Base-by-base conservation (phyloP, 1,284 basidiomycete genomes). In the Papiliotrema fonsecae region DNA sequence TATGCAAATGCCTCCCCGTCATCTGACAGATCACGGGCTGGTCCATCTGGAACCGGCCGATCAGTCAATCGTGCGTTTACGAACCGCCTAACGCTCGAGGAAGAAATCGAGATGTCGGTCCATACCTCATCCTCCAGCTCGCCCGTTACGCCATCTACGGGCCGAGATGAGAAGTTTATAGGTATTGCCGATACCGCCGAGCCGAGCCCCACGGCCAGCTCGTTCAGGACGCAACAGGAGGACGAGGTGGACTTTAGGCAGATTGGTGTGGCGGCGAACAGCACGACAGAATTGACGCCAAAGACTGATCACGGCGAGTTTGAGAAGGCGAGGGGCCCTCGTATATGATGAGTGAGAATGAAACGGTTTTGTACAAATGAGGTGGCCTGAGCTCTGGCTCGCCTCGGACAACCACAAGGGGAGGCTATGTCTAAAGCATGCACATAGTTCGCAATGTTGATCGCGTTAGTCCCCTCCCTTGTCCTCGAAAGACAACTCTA, bases 51-150 rank as follows among this genome's bases (percentile, higher is more conserved):
- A n/a, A n/a, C n/a, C n/a, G n/a, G 46, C 6, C 54, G 49, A 47
- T 22, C 47, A 16, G 38, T 48, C 24, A 47, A 47, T 26, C 30
- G 24, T n/a, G 59, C 57, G 1, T 63, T 64, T 49, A 60, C 61
- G 16, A 64, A 64, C 38, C 51, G 55, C 11, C 24, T 58, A 30
- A 56, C 54, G 3, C 34, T 54, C 10, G 41, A 51, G 19, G 51
- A 65, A 41, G 61, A 59, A 32, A 58, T 55, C 54, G 64, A 62
- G 52, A 57, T 62, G 57, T 47, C 25, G 4, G 27, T 24, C 13
- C 18, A 38, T 10, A 3, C 16, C 9, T 40, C 45, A 18, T 27
- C 44, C 19, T 32, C 25, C 13, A 34, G 40, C 5, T 27, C 40
- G n/a, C 25, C n/a, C 6, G 14, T 14, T 28, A 24, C 13, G 7